phyloP scores from a whole-genome alignment of 768 basidiomycete genomes.

The Mrakia frigida region DNA sequence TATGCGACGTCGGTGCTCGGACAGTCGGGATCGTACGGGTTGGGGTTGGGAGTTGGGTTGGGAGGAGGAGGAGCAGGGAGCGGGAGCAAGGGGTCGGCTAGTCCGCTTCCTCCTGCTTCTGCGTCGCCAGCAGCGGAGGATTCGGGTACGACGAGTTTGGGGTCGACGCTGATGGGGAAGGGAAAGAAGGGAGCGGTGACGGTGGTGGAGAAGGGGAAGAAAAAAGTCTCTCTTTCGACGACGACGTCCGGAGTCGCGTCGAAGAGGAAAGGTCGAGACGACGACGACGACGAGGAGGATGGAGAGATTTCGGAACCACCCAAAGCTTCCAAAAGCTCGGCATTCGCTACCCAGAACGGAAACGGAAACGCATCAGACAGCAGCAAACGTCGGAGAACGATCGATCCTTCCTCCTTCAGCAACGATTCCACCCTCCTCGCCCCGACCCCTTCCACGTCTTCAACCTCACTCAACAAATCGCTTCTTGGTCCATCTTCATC shows the following conservation, averaged over 20 bases:
- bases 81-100: conserved; percentile 8
- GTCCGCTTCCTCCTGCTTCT: not conserved
- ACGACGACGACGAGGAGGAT: not conserved
- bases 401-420: conserved; percentile 2
- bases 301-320: not conserved
- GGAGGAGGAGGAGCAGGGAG: not conserved
- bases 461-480: not conserved
- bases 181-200: not conserved
- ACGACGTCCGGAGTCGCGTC: not conserved
- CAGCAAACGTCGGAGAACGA: conserved; percentile 5
- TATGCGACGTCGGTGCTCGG: not conserved
- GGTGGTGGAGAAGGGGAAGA: not conserved
- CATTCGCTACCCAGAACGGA: not conserved
- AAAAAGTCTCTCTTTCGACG: not conserved
- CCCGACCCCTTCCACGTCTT: not conserved
- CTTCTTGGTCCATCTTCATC: not conserved
- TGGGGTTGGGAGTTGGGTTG: not conserved
- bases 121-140: conserved; percentile 2
- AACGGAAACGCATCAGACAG: not conserved
- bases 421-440: not conserved
- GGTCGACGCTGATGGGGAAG: not conserved
- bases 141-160: not conserved
- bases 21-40: not conserved
- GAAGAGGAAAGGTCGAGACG: not conserved
- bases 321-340: not conserved